Percentiles rank a stretch among this genome's conserved stretches.
These are phyloP conservation scores for Chlorella sp. DNA, from an alignment of 139 green algal genomes.

Conservation along the genomic window DNA sequence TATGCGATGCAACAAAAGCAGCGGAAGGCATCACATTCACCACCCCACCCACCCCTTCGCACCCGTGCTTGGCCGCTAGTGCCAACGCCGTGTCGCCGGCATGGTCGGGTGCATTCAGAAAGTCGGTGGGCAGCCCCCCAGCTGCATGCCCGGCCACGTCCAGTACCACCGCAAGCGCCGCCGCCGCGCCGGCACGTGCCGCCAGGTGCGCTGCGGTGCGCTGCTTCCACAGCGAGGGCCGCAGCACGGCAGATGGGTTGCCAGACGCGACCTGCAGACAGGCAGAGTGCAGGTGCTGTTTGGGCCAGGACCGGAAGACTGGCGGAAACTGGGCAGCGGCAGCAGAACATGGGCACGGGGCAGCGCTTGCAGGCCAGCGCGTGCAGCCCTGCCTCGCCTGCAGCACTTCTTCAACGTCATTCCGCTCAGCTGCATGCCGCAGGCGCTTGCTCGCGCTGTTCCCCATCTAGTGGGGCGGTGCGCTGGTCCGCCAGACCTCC, in stretches of 20 bases:
- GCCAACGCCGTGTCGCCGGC: conserved; percentile 7
- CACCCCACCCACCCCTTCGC: background rate
- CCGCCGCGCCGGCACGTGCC: background rate
- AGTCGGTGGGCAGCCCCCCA: background rate
- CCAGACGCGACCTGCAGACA: background rate
- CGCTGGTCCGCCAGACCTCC: no score
- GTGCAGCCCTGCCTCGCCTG: no score
- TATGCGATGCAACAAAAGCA: background rate
- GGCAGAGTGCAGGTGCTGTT: background rate
- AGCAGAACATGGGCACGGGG: no score
- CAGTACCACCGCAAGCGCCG: conserved; percentile 4
- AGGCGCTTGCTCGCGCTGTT: no score
- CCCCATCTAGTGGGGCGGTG: no score
- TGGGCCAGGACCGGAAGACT: background rate
- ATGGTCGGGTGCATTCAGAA: conserved; percentile 4
- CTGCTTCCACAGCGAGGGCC: background rate
- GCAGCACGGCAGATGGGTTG: background rate
- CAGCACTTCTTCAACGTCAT: no score
- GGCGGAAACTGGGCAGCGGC: no score
- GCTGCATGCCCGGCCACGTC: background rate
- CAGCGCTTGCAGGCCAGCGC: no score
- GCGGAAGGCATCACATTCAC: no score
- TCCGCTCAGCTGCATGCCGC: no score
- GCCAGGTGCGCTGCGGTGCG: conserved; percentile 4
- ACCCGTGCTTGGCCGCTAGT: conserved; percentile 18